Percentiles rank a stretch among this genome's conserved stretches.
Conservation (phyloP, 441 rosid genomes). For the Sinapis alba region DNA sequence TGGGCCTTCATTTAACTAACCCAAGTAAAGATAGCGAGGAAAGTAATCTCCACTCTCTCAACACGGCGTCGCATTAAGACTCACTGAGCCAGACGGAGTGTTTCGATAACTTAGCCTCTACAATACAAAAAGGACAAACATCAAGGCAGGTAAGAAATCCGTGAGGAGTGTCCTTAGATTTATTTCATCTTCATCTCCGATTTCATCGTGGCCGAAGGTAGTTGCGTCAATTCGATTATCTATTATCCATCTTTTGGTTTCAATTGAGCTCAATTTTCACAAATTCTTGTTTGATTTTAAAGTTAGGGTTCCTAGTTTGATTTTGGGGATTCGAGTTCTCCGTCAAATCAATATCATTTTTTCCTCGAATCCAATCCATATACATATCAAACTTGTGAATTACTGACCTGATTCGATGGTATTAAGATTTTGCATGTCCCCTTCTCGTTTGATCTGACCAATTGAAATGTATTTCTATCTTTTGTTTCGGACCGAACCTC, state of each 20-base stretch:
- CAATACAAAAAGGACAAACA: slow-evolving; percentile 30
- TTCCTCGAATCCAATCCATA: slow-evolving; percentile 6
- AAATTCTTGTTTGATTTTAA: slow-evolving; percentile 31
- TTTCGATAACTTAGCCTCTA: slow-evolving; percentile 37
- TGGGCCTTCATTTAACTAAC: slow-evolving; percentile 15
- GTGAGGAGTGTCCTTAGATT: slow-evolving; percentile 37
- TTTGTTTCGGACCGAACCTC: slow-evolving; percentile 9
- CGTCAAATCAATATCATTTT: neutral
- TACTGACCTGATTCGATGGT: neutral
- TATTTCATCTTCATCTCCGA: slow-evolving; percentile 23
- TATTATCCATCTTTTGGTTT: neutral
- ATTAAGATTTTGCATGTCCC: slow-evolving; percentile 24
- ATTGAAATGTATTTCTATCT: slow-evolving; percentile 27
- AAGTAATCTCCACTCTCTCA: neutral
- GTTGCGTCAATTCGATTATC: slow-evolving; percentile 11
- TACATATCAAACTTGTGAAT: neutral
- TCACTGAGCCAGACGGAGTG: slow-evolving; percentile 15
- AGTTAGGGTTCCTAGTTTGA: slow-evolving; percentile 34
- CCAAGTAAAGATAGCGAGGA: slow-evolving; percentile 5
- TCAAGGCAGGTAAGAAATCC: slow-evolving; percentile 41
- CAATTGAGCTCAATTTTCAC: slow-evolving; percentile 31
- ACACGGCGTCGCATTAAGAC: slow-evolving; percentile 27
- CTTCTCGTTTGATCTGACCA: slow-evolving; percentile 19
- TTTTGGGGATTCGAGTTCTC: slow-evolving; percentile 17
- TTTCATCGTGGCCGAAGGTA: slow-evolving; percentile 41